Percentiles rank a stretch among this genome's conserved stretches.
Evolutionary conservation across 2,329 filamentous ascomycete species (phyloP).

Genomic region (Hawksworthiomyces lignivorus): DNA sequence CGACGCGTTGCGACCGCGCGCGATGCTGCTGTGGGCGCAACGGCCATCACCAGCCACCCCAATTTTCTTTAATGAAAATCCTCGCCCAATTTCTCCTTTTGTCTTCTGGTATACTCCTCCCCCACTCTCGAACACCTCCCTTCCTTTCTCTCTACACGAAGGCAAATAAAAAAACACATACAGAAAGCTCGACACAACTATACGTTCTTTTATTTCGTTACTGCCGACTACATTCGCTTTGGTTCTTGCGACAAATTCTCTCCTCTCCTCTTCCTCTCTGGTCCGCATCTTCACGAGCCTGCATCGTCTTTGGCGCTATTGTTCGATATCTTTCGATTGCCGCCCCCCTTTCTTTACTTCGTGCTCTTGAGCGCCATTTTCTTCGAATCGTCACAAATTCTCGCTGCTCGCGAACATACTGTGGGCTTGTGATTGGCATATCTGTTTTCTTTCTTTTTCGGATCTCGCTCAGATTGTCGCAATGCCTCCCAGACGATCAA

Average conservation of each 20-base stretch:
- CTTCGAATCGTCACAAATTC: too few relatives aligned
- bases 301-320: background rate
- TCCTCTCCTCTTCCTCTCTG: background rate
- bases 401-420: background rate
- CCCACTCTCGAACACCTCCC: too few relatives aligned
- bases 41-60: conserved; percentile 9
- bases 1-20: conserved; percentile 2
- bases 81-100: background rate
- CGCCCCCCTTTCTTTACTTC: background rate
- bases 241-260: background rate
- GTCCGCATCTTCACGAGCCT: background rate
- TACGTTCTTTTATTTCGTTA: too few relatives aligned
- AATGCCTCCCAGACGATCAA: conserved; percentile 10
- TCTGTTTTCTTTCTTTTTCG: background rate
- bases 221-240: too few relatives aligned
- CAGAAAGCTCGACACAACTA: too few relatives aligned
- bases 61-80: conserved; percentile 2
- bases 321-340: background rate
- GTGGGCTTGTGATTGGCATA: background rate
- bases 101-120: too few relatives aligned
- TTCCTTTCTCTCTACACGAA: too few relatives aligned
- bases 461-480: background rate
- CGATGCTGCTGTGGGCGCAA: conserved; percentile 2
- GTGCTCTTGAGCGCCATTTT: too few relatives aligned
- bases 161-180: too few relatives aligned